Percentiles rank a stretch among this genome's conserved stretches.
Conservation (phyloP, 2,329 filamentous ascomycete species). For the Fusarium continuum region DNA sequence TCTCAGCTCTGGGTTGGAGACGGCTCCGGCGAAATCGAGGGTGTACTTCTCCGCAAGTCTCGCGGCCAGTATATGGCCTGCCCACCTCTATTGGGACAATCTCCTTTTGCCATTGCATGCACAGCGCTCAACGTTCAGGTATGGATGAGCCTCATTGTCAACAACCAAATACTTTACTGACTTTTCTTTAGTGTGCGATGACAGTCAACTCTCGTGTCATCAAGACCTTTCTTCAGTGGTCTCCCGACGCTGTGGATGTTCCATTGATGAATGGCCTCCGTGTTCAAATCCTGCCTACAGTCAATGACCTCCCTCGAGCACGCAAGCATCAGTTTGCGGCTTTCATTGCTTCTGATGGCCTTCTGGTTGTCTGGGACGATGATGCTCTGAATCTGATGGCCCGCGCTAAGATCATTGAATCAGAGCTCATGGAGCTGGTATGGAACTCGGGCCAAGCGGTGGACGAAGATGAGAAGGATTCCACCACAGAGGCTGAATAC, state of each 20-base stretch:
- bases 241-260: conserved; percentile 76
- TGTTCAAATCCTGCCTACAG: conserved; percentile 77
- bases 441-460: conserved; percentile 70
- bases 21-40: conserved; percentile 73
- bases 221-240: conserved; percentile 79
- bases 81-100: conserved; percentile 70
- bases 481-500: conserved; percentile 58
- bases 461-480: conserved; percentile 61
- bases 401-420: conserved; percentile 76
- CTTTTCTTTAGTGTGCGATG: conserved; percentile 71
- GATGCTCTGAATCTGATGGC: conserved; percentile 75
- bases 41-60: conserved; percentile 75
- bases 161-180: background rate
- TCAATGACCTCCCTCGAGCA: conserved; percentile 74
- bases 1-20: conserved; percentile 78
- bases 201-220: conserved; percentile 83
- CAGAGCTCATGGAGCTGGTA: conserved; percentile 79
- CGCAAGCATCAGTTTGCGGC: conserved; percentile 84
- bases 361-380: conserved; percentile 85
- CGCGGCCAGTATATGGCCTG: conserved; percentile 77
- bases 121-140: conserved; percentile 77
- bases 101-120: conserved; percentile 71
- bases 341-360: conserved; percentile 75
- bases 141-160: conserved; percentile 37
- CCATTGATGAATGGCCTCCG: conserved; percentile 80